Conservation (phyloP, 768 basidiomycete genomes). For the Lentinula aciculospora region DNA sequence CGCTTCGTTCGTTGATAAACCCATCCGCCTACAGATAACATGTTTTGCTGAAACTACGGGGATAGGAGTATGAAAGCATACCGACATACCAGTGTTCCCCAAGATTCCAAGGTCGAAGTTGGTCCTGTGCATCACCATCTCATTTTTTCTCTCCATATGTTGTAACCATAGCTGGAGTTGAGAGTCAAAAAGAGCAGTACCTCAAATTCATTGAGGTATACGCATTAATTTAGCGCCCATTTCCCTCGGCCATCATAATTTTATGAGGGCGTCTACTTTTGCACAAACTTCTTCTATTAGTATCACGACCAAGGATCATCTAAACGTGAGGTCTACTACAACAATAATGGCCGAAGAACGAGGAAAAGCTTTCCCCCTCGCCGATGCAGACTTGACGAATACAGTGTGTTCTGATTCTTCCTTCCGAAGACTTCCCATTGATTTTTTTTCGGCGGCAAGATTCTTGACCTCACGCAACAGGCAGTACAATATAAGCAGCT, state of each 20-base stretch:
- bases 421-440: not conserved
- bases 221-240: not conserved
- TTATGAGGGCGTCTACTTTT: not conserved
- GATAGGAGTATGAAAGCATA: not conserved
- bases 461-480: conserved; percentile 93
- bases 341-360: conserved; percentile 58
- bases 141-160: conserved; percentile 48
- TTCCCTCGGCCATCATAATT: too few species aligned
- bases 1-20: conserved; percentile 39
- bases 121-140: conserved; percentile 37
- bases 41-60: not conserved
- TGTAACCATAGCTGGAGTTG: conserved; percentile 49
- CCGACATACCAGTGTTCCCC: conserved; percentile 27
- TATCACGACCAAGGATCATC: conserved; percentile 89
- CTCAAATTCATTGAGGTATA: not conserved
- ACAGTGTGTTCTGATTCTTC: conserved; percentile 44
- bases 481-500: conserved; percentile 97
- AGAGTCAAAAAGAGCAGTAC: conserved; percentile 9
- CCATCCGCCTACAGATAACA: conserved; percentile 34
- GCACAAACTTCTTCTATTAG: conserved; percentile 6
- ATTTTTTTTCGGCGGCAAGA: conserved; percentile 39
- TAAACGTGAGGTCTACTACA: conserved; percentile 70
- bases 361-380: conserved; percentile 86
- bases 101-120: conserved; percentile 33
- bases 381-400: conserved; percentile 85